Conservation (phyloP, 139 green algal genomes). For the Chlamydomonas eustigma region DNA sequence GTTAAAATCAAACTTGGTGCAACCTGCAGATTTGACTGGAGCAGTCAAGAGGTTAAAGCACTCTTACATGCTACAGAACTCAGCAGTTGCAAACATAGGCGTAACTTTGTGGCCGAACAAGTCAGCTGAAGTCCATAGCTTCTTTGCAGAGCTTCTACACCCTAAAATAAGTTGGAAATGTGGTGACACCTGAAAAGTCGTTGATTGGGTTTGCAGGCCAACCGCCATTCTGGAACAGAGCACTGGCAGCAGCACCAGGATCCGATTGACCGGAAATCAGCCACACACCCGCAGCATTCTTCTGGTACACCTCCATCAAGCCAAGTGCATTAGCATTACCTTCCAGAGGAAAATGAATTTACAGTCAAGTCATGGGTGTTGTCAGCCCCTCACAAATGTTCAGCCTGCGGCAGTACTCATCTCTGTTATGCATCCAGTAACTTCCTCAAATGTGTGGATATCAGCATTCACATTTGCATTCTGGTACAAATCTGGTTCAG, state of each 20-base stretch:
- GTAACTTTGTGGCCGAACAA: no score
- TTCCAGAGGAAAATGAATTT: background rate
- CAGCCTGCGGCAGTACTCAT: no score
- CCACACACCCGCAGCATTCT: constrained; percentile 18
- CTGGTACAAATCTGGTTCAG: no score
- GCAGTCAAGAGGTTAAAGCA: no score
- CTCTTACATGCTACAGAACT: no score
- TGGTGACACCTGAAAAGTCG: constrained; percentile 26
- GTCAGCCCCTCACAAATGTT: no score
- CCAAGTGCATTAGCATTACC: constrained; percentile 11
- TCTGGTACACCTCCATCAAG: constrained; percentile 21
- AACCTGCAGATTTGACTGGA: no score
- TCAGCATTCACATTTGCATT: background rate
- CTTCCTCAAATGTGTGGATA: background rate
- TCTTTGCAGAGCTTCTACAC: no score
- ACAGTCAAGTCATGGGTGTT: background rate
- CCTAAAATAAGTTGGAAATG: no score
- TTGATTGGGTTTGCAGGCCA: constrained; percentile 27
- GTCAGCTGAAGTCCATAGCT: no score
- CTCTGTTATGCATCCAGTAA: background rate
- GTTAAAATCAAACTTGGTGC: no score
- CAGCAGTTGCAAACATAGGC: no score
- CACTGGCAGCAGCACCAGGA: constrained; percentile 12
- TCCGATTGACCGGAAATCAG: background rate
- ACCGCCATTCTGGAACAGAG: constrained; percentile 28